Percentiles rank a stretch among this genome's conserved stretches.
phyloP scores from a whole-genome alignment of 1,284 basidiomycete species.

The Cutaneotrichosporon dermatis region DNA sequence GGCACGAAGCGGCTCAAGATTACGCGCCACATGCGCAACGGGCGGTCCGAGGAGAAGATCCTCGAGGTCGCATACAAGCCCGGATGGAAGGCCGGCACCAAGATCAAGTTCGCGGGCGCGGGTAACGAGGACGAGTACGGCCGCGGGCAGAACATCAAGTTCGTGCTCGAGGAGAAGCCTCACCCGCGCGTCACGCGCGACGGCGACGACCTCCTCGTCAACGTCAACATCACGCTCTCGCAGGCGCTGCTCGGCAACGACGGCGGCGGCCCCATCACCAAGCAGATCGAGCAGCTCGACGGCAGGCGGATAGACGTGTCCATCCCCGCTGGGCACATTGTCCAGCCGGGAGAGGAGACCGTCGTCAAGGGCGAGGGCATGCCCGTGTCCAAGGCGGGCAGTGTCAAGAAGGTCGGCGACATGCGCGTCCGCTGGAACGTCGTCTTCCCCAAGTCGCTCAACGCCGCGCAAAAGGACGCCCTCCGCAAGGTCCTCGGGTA shows the following conservation, averaged over 20 bases:
- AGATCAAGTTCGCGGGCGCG: conserved; percentile 78
- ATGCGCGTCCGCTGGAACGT: conserved; percentile 78
- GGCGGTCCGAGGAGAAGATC: conserved; percentile 80
- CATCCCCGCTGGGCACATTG: conserved; percentile 62
- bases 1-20: conserved; percentile 86
- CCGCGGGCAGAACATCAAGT: conserved; percentile 71
- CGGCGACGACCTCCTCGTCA: conserved; percentile 70
- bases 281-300: conserved; percentile 65
- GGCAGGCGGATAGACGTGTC: conserved; percentile 68
- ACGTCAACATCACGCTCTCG: conserved; percentile 66
- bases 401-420: conserved; percentile 70
- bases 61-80: conserved; percentile 83
- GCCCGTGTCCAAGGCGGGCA: conserved; percentile 80
- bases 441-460: conserved; percentile 72
- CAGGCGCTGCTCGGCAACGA: conserved; percentile 65
- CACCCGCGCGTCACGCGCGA: conserved; percentile 69
- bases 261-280: conserved; percentile 51
- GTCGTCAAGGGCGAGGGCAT: conserved; percentile 75
- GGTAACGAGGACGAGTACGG: conserved; percentile 75
- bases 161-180: conserved; percentile 86
- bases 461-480: conserved; percentile 69
- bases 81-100: conserved; percentile 67
- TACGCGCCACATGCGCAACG: conserved; percentile 65
- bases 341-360: conserved; percentile 74
- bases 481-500: conserved; percentile 61